Evolutionary conservation across 345 rosid genomes (phyloP).

Genomic region (Pistacia atlantica): DNA sequence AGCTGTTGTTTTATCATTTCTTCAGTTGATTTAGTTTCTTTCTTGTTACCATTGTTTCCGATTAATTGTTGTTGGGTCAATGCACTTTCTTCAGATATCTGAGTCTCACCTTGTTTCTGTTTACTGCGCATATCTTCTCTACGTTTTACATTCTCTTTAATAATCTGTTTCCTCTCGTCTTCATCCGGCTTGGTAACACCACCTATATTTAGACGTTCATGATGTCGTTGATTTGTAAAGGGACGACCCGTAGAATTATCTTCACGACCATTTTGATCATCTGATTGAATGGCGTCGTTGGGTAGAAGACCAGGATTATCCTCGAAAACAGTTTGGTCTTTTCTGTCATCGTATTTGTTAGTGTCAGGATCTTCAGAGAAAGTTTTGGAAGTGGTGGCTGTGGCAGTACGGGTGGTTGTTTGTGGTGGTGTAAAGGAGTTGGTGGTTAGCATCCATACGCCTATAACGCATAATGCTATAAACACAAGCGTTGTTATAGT

Average conservation of each 20-base stretch:
- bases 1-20: slow-evolving; percentile 33
- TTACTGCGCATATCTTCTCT: slow-evolving; percentile 45
- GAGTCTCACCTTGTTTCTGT: slow-evolving; percentile 35
- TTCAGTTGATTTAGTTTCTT: slow-evolving; percentile 31
- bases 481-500: slow-evolving; percentile 68
- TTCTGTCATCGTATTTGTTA: slow-evolving; percentile 24
- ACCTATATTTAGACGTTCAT: not conserved
- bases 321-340: slow-evolving; percentile 39
- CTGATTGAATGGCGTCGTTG: slow-evolving; percentile 75
- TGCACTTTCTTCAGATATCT: slow-evolving; percentile 45
- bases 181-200: slow-evolving; percentile 11
- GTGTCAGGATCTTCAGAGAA: not conserved
- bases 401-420: slow-evolving; percentile 35
- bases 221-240: not conserved
- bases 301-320: slow-evolving; percentile 92
- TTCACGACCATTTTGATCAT: slow-evolving; percentile 35
- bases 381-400: not conserved
- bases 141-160: slow-evolving; percentile 26
- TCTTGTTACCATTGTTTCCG: slow-evolving; percentile 29
- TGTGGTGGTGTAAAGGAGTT: slow-evolving; percentile 51
- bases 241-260: no score
- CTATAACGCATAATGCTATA: slow-evolving; percentile 64
- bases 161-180: not conserved
- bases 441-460: slow-evolving; percentile 79
- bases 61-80: slow-evolving; percentile 30